phyloP scores from a whole-genome alignment of 306 rosid species.

The Gastrolobium bilobum region DNA sequence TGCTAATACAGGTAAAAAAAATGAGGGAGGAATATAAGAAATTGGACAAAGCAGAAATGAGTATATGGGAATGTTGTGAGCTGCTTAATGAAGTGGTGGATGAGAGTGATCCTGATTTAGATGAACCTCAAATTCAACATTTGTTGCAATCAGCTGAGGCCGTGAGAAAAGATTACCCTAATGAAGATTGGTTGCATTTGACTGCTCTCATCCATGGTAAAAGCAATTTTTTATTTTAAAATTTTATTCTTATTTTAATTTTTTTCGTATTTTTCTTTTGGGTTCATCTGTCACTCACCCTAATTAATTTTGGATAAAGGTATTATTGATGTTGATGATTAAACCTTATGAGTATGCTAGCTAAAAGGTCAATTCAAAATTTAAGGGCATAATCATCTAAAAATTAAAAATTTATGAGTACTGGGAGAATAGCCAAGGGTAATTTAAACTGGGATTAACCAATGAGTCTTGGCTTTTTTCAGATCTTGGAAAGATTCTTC shows the following conservation, averaged over 20 bases:
- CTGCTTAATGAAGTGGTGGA: slow-evolving; percentile 41
- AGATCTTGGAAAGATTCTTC: too few relatives aligned
- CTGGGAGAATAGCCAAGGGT: too few relatives aligned
- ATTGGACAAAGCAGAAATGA: slow-evolving; percentile 44
- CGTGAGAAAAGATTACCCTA: background rate
- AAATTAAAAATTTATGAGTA: too few relatives aligned
- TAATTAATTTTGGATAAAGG: too few relatives aligned
- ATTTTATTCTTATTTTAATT: background rate
- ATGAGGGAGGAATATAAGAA: slow-evolving; percentile 42
- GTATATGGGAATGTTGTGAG: slow-evolving; percentile 48
- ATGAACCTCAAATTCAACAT: slow-evolving; percentile 17
- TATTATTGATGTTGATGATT: too few relatives aligned
- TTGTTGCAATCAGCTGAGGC: slow-evolving; percentile 4
- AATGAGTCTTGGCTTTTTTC: too few relatives aligned
- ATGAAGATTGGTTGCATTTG: slow-evolving; percentile 33
- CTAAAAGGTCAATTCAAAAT: too few relatives aligned
- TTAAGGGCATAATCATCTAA: too few relatives aligned
- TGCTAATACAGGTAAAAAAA: slow-evolving; percentile 33
- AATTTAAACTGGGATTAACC: too few relatives aligned
- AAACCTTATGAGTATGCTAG: too few relatives aligned
- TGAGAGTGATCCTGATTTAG: slow-evolving; percentile 13
- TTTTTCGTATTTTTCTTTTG: too few relatives aligned
- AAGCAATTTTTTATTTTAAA: background rate
- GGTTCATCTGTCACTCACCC: too few relatives aligned
- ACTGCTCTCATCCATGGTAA: slow-evolving; percentile 49